These are phyloP conservation scores for Oehlia diaphana DNA, from an alignment of 192 early-diverging fungal species.

Conservation along the genomic window DNA sequence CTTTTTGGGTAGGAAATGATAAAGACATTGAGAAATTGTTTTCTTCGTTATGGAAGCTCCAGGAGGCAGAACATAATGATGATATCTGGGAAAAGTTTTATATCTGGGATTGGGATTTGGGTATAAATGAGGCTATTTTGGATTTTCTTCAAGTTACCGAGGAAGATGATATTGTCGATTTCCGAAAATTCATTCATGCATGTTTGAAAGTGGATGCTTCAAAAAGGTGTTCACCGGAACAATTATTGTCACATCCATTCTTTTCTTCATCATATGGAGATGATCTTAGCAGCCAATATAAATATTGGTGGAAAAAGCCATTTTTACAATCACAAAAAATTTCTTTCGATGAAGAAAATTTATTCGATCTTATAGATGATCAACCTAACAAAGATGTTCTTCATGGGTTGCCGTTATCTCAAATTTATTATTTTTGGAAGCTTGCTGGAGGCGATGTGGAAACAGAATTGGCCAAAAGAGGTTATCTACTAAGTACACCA, in stretches of 20 bases:
- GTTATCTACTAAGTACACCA: constrained; percentile 49
- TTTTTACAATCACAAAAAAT: constrained; percentile 45
- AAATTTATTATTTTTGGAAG: constrained; percentile 66
- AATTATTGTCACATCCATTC: constrained; percentile 41
- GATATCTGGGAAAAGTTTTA: constrained; percentile 37
- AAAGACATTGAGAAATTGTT: constrained; percentile 51
- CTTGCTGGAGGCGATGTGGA: constrained; percentile 66
- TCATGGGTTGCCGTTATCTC: constrained; percentile 45
- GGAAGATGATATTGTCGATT: constrained; percentile 22
- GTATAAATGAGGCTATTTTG: constrained; percentile 47
- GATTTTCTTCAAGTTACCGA: constrained; percentile 41
- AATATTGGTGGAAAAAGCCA: constrained; percentile 33
- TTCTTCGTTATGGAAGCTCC: constrained; percentile 43
- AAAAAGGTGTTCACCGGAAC: constrained; percentile 26
- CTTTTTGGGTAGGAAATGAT: constrained; percentile 54
- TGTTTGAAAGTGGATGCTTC: constrained; percentile 35
- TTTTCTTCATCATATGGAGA: constrained; percentile 30
- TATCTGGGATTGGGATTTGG: constrained; percentile 31
- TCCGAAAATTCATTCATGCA: constrained; percentile 31
- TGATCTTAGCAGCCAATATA: not conserved
- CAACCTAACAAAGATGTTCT: constrained; percentile 32
- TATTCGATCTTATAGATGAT: constrained; percentile 18
- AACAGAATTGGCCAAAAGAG: constrained; percentile 50
- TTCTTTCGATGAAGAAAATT: constrained; percentile 39
- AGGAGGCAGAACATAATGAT: constrained; percentile 35